These are phyloP conservation scores for Xylariaceae sp. DNA, from an alignment of 2,329 filamentous ascomycete species.

Conservation along the genomic window DNA sequence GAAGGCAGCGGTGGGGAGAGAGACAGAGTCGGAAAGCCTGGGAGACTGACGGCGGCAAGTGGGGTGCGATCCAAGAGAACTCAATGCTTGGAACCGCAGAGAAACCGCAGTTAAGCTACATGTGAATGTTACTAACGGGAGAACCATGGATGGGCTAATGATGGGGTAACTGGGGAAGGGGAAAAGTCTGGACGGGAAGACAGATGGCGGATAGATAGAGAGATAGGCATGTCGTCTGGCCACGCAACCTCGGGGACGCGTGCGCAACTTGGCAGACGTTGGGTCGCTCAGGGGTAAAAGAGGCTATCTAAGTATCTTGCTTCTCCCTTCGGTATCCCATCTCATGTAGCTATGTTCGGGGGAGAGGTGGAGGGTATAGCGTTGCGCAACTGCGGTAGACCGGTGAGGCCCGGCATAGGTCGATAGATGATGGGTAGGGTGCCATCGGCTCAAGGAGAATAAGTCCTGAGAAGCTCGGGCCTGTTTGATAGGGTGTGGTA, in stretches of 20 bases:
- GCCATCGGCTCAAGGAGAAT: background rate
- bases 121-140: background rate
- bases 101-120: background rate
- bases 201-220: too few species aligned
- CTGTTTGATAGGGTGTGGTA: background rate
- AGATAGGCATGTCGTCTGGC: background rate
- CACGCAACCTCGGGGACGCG: background rate
- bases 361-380: background rate
- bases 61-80: background rate
- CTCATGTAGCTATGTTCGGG: background rate
- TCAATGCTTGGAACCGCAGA: background rate
- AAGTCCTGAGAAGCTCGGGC: background rate
- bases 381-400: background rate
- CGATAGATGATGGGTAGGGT: background rate
- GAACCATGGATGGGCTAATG: background rate
- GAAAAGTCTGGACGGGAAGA: background rate
- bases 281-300: background rate
- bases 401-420: background rate
- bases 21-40: background rate
- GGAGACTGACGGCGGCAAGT: background rate
- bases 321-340: background rate
- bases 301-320: background rate
- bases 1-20: background rate
- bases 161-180: background rate
- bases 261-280: background rate